Evolutionary conservation across 2,329 filamentous ascomycete genomes (phyloP).

Genomic region (Lecanosticta acicola): DNA sequence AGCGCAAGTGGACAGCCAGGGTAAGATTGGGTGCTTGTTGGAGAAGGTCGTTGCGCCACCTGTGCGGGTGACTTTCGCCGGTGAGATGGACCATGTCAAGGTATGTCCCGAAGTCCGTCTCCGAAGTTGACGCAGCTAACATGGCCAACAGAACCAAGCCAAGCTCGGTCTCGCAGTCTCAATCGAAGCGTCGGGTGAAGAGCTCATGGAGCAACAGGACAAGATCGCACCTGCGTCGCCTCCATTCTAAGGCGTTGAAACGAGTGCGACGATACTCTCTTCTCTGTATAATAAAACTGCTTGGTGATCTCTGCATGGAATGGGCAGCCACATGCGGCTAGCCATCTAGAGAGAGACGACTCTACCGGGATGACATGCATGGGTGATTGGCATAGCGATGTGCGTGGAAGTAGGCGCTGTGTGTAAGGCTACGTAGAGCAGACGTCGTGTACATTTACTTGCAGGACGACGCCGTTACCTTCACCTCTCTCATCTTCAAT

Average conservation of each 20-base stretch:
- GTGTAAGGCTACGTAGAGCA: slow-evolving; percentile 17
- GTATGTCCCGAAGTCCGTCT: slow-evolving; percentile 52
- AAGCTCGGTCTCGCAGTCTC: slow-evolving; percentile 94
- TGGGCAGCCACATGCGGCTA: slow-evolving; percentile 9
- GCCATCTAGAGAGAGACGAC: slow-evolving; percentile 7
- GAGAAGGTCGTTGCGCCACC: slow-evolving; percentile 95
- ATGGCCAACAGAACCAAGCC: slow-evolving; percentile 68
- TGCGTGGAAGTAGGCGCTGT: slow-evolving; percentile 10
- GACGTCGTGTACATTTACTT: slow-evolving; percentile 16
- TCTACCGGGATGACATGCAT: slow-evolving; percentile 3
- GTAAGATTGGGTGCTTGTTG: slow-evolving; percentile 84
- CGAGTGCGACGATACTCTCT: slow-evolving; percentile 12
- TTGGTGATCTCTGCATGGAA: slow-evolving; percentile 4
- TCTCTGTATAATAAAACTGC: slow-evolving; percentile 16
- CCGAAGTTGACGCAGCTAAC: background rate
- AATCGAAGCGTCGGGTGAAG: slow-evolving; percentile 77
- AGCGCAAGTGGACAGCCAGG: slow-evolving; percentile 90
- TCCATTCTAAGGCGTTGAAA: slow-evolving; percentile 26
- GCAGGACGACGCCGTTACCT: background rate
- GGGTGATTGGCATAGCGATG: slow-evolving; percentile 14
- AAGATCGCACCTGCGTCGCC: slow-evolving; percentile 43
- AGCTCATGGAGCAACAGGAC: slow-evolving; percentile 75
- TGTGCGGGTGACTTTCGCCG: slow-evolving; percentile 89
- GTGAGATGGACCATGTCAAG: slow-evolving; percentile 92
- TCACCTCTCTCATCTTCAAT: background rate